A percentile compares a stretch with the other conserved stretches of the same genome.
phyloP scores from a whole-genome alignment of 2,329 filamentous ascomycete genomes.

The Neonectria ditissima region DNA sequence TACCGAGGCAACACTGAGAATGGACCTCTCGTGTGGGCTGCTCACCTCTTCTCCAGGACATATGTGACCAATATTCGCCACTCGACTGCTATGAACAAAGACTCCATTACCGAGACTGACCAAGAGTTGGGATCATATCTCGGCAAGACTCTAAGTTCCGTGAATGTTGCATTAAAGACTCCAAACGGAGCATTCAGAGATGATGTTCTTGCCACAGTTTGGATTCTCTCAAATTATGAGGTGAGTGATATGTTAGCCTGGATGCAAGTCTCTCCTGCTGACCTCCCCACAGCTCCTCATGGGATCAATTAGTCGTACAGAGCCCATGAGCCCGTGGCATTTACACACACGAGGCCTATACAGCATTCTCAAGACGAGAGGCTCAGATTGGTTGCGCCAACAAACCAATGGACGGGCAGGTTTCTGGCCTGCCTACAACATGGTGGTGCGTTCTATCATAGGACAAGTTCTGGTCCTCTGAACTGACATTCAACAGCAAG shows the following conservation, averaged over 20 bases:
- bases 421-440: conserved; percentile 55
- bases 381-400: conserved; percentile 41
- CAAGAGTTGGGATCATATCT: conserved; percentile 52
- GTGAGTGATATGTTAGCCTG: conserved; percentile 32
- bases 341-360: conserved; percentile 52
- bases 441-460: conserved; percentile 49
- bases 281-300: conserved; percentile 48
- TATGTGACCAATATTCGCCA: conserved; percentile 53
- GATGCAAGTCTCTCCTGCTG: conserved; percentile 11
- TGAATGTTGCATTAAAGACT: conserved; percentile 52
- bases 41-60: conserved; percentile 55
- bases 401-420: conserved; percentile 42
- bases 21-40: conserved; percentile 54
- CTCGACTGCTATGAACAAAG: conserved; percentile 46
- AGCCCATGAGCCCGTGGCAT: conserved; percentile 51
- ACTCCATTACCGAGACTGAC: conserved; percentile 43
- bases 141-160: conserved; percentile 52
- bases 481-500: conserved; percentile 49
- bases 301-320: conserved; percentile 48
- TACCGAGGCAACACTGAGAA: conserved; percentile 43
- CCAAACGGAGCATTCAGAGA: conserved; percentile 46
- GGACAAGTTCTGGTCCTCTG: not conserved
- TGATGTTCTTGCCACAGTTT: conserved; percentile 55
- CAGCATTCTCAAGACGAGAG: conserved; percentile 52
- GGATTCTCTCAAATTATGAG: conserved; percentile 56